phyloP scores from a whole-genome alignment of 176 grass and related monocot species.

The Ensete ventricosum region DNA sequence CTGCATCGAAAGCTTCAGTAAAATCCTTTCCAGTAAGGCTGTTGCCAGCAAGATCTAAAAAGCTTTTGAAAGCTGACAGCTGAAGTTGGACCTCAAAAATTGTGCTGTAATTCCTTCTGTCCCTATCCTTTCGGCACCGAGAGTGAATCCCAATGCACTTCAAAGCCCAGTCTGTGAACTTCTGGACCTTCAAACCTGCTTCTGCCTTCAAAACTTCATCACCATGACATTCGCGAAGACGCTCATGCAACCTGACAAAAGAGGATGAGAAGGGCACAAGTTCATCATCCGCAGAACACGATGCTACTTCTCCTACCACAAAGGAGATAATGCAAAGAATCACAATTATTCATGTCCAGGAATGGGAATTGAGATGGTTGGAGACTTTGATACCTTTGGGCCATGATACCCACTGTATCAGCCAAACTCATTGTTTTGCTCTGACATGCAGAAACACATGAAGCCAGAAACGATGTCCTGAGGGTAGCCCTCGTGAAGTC shows the following conservation, averaged over 20 bases:
- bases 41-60: slow-evolving; percentile 86
- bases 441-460: slow-evolving; percentile 87
- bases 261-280: slow-evolving; percentile 10
- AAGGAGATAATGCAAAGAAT: not conserved
- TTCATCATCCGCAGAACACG: not conserved
- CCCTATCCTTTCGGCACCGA: slow-evolving; percentile 34
- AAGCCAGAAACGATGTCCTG: slow-evolving; percentile 77
- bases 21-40: slow-evolving; percentile 92
- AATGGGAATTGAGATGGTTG: slow-evolving; percentile 59
- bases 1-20: slow-evolving; percentile 92
- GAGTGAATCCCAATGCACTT: slow-evolving; percentile 77
- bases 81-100: slow-evolving; percentile 80
- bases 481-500: slow-evolving; percentile 89
- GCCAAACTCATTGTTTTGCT: slow-evolving; percentile 55
- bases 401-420: slow-evolving; percentile 82
- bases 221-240: slow-evolving; percentile 82
- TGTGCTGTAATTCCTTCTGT: slow-evolving; percentile 48
- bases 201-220: slow-evolving; percentile 89
- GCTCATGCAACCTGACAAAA: slow-evolving; percentile 58
- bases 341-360: slow-evolving; percentile 21
- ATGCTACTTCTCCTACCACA: not conserved
- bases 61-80: slow-evolving; percentile 75
- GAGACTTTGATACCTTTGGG: slow-evolving; percentile 40
- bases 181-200: slow-evolving; percentile 77
- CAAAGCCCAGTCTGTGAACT: slow-evolving; percentile 96